phyloP scores from a whole-genome alignment of 345 rosid species.

The Linum usitatissimum region DNA sequence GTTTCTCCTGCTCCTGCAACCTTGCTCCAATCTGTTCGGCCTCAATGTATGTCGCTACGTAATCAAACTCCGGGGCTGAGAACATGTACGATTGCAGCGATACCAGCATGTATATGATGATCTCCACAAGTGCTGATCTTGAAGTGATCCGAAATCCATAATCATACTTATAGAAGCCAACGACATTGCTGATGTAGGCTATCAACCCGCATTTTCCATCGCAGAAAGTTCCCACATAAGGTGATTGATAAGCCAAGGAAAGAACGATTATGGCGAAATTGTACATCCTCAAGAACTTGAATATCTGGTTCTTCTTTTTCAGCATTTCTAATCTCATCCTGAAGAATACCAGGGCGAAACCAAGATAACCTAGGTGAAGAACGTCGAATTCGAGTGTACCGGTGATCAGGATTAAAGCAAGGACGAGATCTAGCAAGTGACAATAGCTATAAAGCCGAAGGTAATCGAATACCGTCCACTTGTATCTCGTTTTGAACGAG shows the following conservation, averaged over 20 bases:
- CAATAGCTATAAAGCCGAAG: slow-evolving; percentile 34
- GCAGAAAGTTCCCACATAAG: slow-evolving; percentile 24
- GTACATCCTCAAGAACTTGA: slow-evolving; percentile 35
- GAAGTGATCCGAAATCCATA: slow-evolving; percentile 40
- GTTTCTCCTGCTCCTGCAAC: slow-evolving; percentile 33
- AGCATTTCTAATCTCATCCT: slow-evolving; percentile 34
- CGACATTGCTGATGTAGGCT: slow-evolving; percentile 21
- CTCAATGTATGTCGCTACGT: slow-evolving; percentile 33
- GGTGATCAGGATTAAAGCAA: slow-evolving; percentile 34
- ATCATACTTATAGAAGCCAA: slow-evolving; percentile 38
- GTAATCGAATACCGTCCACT: slow-evolving; percentile 39
- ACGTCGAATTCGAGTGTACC: slow-evolving; percentile 55
- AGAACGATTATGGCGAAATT: slow-evolving; percentile 33
- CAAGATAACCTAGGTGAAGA: slow-evolving; percentile 51
- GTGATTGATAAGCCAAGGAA: slow-evolving; percentile 41
- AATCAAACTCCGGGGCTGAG: slow-evolving; percentile 29
- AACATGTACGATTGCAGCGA: slow-evolving; percentile 37
- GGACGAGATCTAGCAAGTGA: slow-evolving; percentile 35
- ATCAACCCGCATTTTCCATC: slow-evolving; percentile 22
- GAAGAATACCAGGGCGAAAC: slow-evolving; percentile 40
- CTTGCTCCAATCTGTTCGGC: slow-evolving; percentile 32
- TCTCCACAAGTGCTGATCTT: slow-evolving; percentile 41
- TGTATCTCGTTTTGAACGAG: slow-evolving; percentile 29
- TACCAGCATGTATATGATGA: slow-evolving; percentile 35
- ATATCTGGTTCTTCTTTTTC: slow-evolving; percentile 30